Evolutionary conservation across 2,329 filamentous ascomycete genomes (phyloP).

Genomic region (Eutypella sp.): DNA sequence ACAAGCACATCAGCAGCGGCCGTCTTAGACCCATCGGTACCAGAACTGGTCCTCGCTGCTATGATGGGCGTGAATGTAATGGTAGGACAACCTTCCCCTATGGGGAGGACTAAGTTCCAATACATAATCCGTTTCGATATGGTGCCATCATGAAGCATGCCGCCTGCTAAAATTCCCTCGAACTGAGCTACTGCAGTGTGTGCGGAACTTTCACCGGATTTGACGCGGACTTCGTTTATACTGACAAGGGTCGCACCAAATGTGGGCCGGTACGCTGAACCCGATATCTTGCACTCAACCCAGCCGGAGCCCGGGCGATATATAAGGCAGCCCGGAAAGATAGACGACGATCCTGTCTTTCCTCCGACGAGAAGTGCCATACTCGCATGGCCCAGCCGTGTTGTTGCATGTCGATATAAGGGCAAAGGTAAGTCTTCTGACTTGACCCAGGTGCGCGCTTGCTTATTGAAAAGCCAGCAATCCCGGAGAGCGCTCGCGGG

Average conservation of each 20-base stretch:
- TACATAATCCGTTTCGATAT: constrained; percentile 58
- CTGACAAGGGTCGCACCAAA: constrained; percentile 41
- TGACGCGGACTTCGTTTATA: constrained; percentile 19
- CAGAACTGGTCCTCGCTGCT: constrained; percentile 6
- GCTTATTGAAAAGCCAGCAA: constrained; percentile 67
- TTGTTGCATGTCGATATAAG: constrained; percentile 70
- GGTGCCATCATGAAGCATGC: constrained; percentile 60
- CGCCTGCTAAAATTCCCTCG: constrained; percentile 65
- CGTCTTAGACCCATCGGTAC: constrained; percentile 4
- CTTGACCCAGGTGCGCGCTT: constrained; percentile 52
- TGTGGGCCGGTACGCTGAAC: constrained; percentile 28
- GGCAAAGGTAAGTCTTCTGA: constrained; percentile 62
- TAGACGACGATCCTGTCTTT: constrained; percentile 42
- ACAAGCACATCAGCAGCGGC: constrained; percentile 10
- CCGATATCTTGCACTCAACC: constrained; percentile 35
- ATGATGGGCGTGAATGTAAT: constrained; percentile 23
- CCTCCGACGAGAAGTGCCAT: constrained; percentile 59
- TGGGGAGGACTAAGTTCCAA: constrained; percentile 48
- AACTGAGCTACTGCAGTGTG: constrained; percentile 29
- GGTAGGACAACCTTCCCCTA: constrained; percentile 17
- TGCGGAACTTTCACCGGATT: constrained; percentile 6
- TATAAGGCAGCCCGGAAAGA: constrained; percentile 50
- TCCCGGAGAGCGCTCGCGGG: constrained; percentile 64
- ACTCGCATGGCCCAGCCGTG: constrained; percentile 43
- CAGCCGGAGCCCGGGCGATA: constrained; percentile 46